These are phyloP conservation scores for Polysphondylium violaceum DNA, from an alignment of 78 protist genomes.

Conservation along the genomic window DNA sequence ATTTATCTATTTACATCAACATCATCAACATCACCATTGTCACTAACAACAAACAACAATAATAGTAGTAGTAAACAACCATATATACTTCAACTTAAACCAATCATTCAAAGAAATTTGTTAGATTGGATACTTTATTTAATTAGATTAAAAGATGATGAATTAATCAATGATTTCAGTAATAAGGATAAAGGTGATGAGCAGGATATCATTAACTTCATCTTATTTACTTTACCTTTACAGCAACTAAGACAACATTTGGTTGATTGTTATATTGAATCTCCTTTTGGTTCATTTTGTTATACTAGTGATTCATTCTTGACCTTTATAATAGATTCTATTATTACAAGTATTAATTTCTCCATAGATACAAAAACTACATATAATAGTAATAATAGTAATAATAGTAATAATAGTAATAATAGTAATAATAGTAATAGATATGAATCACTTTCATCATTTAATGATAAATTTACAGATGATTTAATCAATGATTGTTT, in stretches of 20 bases:
- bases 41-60: too few relatives aligned
- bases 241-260: not conserved
- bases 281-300: too few relatives aligned
- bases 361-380: not conserved
- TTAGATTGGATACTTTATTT: too few relatives aligned
- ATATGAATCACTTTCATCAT: too few relatives aligned
- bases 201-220: not conserved
- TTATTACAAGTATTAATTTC: not conserved
- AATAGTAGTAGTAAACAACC: not conserved
- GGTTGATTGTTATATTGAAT: too few relatives aligned
- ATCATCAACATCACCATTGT: not conserved
- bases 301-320: too few relatives aligned
- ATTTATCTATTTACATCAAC: too few relatives aligned
- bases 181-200: not conserved
- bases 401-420: not conserved
- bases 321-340: slow-evolving; percentile 3
- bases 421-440: not conserved
- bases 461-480: too few relatives aligned
- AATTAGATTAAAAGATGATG: not conserved
- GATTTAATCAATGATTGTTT: not conserved
- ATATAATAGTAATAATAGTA: not conserved
- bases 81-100: not conserved
- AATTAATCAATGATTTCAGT: not conserved
- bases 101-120: too few relatives aligned
- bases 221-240: not conserved